phyloP scores from a whole-genome alignment of 1,284 basidiomycete genomes.

The Boletus mariae region DNA sequence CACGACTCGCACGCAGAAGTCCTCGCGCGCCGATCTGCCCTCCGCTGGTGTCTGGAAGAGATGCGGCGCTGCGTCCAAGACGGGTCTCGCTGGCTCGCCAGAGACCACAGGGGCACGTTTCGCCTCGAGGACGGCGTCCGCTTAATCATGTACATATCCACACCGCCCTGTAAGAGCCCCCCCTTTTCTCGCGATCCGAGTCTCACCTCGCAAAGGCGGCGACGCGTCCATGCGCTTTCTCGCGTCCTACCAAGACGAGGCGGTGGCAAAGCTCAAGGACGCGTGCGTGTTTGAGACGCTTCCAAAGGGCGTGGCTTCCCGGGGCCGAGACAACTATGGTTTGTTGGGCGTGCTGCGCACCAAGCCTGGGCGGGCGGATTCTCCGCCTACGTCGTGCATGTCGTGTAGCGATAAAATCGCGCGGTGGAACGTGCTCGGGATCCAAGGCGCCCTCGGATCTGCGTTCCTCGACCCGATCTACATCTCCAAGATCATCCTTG shows the following conservation, averaged over 20 bases:
- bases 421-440: conserved; percentile 73
- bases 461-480: conserved; percentile 61
- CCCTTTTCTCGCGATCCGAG: background rate
- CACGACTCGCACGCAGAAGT: conserved; percentile 93
- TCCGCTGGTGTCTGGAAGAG: conserved; percentile 81
- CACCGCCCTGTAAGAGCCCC: conserved; percentile 72
- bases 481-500: conserved; percentile 63
- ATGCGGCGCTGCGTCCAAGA: conserved; percentile 37
- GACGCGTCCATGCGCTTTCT: conserved; percentile 85
- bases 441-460: conserved; percentile 78
- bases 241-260: conserved; percentile 64
- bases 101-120: conserved; percentile 41
- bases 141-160: conserved; percentile 80
- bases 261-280: conserved; percentile 67
- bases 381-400: conserved; percentile 76
- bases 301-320: conserved; percentile 43
- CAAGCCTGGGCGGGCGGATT: conserved; percentile 87
- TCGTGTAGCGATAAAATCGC: conserved; percentile 93
- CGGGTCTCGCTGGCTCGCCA: conserved; percentile 46
- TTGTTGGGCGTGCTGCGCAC: conserved; percentile 77
- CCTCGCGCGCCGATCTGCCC: conserved; percentile 74
- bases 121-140: conserved; percentile 47
- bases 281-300: conserved; percentile 37
- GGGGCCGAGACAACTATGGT: conserved; percentile 78
- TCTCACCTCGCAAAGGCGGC: conserved; percentile 56